Evolutionary conservation across 208 protist genomes (phyloP), one percentile per base, ranked within the genome.

Genomic region (Leishmania major): DNA sequence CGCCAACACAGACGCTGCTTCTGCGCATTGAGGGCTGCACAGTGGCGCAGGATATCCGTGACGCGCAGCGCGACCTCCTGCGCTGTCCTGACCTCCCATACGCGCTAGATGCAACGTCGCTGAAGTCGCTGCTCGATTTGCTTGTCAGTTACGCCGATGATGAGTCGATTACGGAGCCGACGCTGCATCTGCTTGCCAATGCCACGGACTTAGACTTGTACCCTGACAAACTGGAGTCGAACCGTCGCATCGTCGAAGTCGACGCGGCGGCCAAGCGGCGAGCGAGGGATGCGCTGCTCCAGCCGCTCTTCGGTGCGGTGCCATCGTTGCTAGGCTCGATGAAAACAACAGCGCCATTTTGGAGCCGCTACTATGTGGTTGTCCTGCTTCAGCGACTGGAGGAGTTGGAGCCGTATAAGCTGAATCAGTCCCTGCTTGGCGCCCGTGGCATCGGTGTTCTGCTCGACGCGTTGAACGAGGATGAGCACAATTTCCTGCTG

Each of bases 11-110:
- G 25, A 96, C 90, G 66, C 83, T 97, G 7, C 83, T 97, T n/a
- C 75, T 93, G 19, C 94, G 94, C 43, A 80, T 95, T 35, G 80
- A 95, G 53, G 92, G 90, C 2, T 97, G 94, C 84, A 90, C 86
- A 35, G 89, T 97, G n/a, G 83, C 88, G 43, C 94, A 97, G 80
- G 94, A 97, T 83, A 84, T 92, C 40, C 92, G 94, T 66, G 92
- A 97, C 37, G 92, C 94, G 11, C 79, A 96, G 62, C 85, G 79
- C 17, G 89, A 92, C 51, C 82, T 97, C 7, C 59, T 90, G 74
- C 72, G 86, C 22, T 89, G 86, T 53, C 45, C 83, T 3, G 91
- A 94, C 47, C 88, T 97, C 15, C 90, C 91, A 8, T 91, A 90
- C 80, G 88, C 87, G 1, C 84, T 95, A 55, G 84, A 78, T 45